Conservation (phyloP, 2,329 filamentous ascomycete species). For the Neodidymelliopsis sp. region DNA sequence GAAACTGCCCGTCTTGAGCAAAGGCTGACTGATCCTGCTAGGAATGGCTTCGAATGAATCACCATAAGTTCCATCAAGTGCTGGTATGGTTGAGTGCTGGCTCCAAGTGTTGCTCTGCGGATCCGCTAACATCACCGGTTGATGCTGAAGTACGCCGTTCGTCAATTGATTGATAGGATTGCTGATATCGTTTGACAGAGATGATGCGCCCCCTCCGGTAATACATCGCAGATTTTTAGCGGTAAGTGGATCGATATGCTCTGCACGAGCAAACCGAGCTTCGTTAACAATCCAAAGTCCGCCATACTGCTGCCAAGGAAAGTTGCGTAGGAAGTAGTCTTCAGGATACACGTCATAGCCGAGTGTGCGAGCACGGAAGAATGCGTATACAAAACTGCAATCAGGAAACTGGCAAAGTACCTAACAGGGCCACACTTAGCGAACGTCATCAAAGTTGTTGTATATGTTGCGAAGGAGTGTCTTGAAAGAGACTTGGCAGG, state of each 20-base stretch:
- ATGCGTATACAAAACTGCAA: constrained; percentile 48
- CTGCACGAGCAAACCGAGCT: constrained; percentile 46
- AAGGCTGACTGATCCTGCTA: constrained; percentile 12
- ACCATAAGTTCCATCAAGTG: constrained; percentile 2
- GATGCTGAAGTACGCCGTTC: constrained; percentile 21
- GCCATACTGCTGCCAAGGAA: constrained; percentile 50
- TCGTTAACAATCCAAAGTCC: constrained; percentile 49
- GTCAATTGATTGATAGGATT: constrained; percentile 28
- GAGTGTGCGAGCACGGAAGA: constrained; percentile 47
- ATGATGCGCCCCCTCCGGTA: constrained; percentile 35
- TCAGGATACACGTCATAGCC: constrained; percentile 51
- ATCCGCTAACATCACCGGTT: constrained; percentile 1
- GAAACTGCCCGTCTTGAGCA: constrained; percentile 31
- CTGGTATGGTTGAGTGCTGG: not conserved
- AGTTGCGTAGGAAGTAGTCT: constrained; percentile 47
- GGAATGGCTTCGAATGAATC: no score
- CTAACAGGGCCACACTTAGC: constrained; percentile 40
- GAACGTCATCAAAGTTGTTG: constrained; percentile 5
- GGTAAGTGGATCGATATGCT: constrained; percentile 30
- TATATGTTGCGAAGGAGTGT: no score
- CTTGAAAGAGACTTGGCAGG: no score
- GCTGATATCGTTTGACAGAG: constrained; percentile 18
- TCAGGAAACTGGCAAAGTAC: constrained; percentile 49
- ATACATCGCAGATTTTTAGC: constrained; percentile 41
- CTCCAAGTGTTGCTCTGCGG: not conserved